Evolutionary conservation across 1,139 yeast species (phyloP).

Genomic region (Yamadazyma songkhlaensis): DNA sequence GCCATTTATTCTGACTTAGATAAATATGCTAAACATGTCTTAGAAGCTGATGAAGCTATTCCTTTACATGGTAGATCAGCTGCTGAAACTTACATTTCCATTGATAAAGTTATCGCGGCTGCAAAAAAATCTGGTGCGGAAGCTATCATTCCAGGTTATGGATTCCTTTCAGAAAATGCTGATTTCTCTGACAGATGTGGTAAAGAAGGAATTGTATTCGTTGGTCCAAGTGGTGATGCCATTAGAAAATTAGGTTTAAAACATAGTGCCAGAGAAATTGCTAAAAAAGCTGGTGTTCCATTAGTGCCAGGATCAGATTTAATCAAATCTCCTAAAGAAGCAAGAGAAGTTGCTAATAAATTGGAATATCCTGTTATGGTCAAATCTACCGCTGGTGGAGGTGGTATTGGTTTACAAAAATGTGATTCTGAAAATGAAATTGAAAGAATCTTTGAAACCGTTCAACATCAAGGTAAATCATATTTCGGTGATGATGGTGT

Average conservation of each 20-base stretch:
- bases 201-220: constrained; percentile 80
- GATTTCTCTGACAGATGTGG: constrained; percentile 89
- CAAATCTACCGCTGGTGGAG: constrained; percentile 98
- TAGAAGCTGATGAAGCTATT: constrained; percentile 75
- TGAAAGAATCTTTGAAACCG: constrained; percentile 81
- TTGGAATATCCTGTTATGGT: constrained; percentile 93
- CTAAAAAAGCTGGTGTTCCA: constrained; percentile 85
- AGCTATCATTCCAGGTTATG: constrained; percentile 96
- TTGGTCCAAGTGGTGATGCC: constrained; percentile 83
- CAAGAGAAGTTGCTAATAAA: constrained; percentile 69
- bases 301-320: constrained; percentile 93
- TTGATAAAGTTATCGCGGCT: constrained; percentile 80
- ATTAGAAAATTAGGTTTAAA: constrained; percentile 88
- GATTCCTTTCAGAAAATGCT: constrained; percentile 94
- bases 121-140: constrained; percentile 82
- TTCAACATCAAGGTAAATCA: constrained; percentile 88
- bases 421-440: constrained; percentile 81
- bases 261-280: constrained; percentile 95
- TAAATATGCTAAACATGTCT: constrained; percentile 81
- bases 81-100: constrained; percentile 83
- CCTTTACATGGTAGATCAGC: constrained; percentile 81
- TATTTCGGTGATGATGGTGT: constrained; percentile 96
- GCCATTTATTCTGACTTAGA: constrained; percentile 93
- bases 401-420: constrained; percentile 95
- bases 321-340: constrained; percentile 67